These are phyloP conservation scores for Komagataella phaffii DNA, from an alignment of 805 yeast species.

Conservation along the genomic window DNA sequence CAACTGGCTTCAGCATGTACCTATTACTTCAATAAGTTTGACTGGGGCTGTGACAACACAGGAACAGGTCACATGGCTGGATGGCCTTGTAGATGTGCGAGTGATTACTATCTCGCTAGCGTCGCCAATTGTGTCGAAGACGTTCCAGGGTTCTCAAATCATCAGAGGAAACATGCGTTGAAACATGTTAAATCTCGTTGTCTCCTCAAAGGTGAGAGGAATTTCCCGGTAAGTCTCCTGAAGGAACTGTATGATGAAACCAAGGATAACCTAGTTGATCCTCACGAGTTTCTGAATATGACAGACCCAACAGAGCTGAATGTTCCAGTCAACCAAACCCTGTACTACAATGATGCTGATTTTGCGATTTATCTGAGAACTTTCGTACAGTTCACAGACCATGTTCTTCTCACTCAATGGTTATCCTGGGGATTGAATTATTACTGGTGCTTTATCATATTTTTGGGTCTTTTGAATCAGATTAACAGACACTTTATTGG, in stretches of 20 bases:
- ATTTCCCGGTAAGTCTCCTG: neutral
- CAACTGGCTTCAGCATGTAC: conserved; percentile 26
- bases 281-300: conserved; percentile 18
- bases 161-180: conserved; percentile 22
- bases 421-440: conserved; percentile 32
- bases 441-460: conserved; percentile 23
- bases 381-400: conserved; percentile 22
- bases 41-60: conserved; percentile 29
- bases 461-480: conserved; percentile 18
- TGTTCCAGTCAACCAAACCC: conserved; percentile 16
- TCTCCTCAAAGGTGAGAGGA: conserved; percentile 11
- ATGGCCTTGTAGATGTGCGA: conserved; percentile 26
- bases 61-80: conserved; percentile 16
- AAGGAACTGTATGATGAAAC: neutral
- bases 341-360: conserved; percentile 17
- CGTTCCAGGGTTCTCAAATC: conserved; percentile 15
- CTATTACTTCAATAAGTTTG: conserved; percentile 21
- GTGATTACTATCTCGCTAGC: conserved; percentile 29
- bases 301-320: conserved; percentile 13
- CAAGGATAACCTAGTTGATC: conserved; percentile 5
- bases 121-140: conserved; percentile 26
- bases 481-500: neutral
- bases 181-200: conserved; percentile 24
- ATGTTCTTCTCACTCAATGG: conserved; percentile 22
- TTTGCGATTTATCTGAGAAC: conserved; percentile 19